Conservation (phyloP, 106 monocot species). For the Platanthera zijinensis region DNA sequence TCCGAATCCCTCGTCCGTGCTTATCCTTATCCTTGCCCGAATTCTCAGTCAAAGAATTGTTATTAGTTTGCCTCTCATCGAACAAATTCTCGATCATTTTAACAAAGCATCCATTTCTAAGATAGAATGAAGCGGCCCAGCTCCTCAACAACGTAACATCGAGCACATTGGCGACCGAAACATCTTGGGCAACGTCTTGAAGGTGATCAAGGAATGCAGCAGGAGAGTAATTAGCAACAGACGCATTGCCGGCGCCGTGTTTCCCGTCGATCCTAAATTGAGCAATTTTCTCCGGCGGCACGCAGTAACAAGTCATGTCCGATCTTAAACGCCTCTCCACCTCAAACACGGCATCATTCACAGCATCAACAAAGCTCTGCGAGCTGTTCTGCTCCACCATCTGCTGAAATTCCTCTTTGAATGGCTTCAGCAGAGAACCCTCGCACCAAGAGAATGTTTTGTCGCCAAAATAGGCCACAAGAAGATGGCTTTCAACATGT, state of each 20-base stretch:
- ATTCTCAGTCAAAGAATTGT: not conserved
- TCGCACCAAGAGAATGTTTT: constrained; percentile 18
- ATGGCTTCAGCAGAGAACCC: constrained; percentile 4
- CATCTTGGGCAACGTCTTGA: not conserved
- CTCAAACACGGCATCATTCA: constrained; percentile 1
- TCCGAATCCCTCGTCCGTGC: too few relatives aligned
- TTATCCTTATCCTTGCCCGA: not conserved
- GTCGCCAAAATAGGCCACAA: constrained; percentile 30
- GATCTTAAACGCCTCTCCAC: constrained; percentile 22
- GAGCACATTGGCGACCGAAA: constrained; percentile 10
- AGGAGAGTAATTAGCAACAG: constrained; percentile 1
- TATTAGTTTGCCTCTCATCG: not conserved
- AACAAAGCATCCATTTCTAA: constrained; percentile 7
- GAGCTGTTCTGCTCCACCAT: not conserved
- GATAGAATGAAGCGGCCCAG: constrained; percentile 25
- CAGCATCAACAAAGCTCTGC: constrained; percentile 1
- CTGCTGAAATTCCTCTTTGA: constrained; percentile 3
- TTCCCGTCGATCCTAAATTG: not conserved
- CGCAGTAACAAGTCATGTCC: constrained; percentile 37
- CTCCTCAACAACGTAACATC: constrained; percentile 31
- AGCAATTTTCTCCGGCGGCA: constrained; percentile 7
- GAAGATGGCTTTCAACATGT: constrained; percentile 10
- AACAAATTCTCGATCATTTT: constrained; percentile 8
- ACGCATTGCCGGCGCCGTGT: not conserved
- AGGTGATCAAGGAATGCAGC: not conserved